phyloP scores from a whole-genome alignment of 306 rosid genomes.

The Cucurbita maxima region DNA sequence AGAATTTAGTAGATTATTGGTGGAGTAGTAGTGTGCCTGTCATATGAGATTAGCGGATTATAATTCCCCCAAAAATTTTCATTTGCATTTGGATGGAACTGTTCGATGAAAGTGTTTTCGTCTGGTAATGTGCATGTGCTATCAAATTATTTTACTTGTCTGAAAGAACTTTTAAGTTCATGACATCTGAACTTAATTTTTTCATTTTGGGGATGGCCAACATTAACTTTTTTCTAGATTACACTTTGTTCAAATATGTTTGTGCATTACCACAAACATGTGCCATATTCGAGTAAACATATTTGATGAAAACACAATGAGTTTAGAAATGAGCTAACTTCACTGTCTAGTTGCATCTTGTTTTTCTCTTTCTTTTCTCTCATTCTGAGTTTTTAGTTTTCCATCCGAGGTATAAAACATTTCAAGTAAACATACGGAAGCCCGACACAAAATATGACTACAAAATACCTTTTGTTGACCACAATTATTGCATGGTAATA shows the following conservation, averaged over 20 bases:
- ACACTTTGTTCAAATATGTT: not conserved
- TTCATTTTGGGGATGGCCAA: not conserved
- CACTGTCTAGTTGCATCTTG: not conserved
- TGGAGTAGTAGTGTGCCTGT: not conserved
- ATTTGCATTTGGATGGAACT: not conserved
- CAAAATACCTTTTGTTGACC: not conserved
- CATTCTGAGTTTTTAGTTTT: not conserved
- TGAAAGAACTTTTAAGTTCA: not conserved
- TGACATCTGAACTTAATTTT: not conserved
- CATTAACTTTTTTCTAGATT: not conserved
- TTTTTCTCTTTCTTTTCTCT: not conserved
- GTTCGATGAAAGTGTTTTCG: not conserved
- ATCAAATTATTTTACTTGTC: not conserved
- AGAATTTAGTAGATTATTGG: not conserved
- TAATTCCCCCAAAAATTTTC: not conserved
- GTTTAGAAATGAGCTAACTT: not conserved
- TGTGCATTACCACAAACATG: not conserved
- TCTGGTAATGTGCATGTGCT: not conserved
- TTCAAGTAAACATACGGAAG: not conserved
- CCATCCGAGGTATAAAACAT: not conserved
- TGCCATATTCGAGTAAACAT: not conserved
- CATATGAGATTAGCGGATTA: not conserved
- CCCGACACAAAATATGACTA: not conserved
- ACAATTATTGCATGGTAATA: not conserved
- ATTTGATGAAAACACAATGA: not conserved